Percentiles rank a stretch among this genome's conserved stretches.
Evolutionary conservation across 2,329 filamentous ascomycete genomes (phyloP).

Genomic region (Epichloe bromicola): DNA sequence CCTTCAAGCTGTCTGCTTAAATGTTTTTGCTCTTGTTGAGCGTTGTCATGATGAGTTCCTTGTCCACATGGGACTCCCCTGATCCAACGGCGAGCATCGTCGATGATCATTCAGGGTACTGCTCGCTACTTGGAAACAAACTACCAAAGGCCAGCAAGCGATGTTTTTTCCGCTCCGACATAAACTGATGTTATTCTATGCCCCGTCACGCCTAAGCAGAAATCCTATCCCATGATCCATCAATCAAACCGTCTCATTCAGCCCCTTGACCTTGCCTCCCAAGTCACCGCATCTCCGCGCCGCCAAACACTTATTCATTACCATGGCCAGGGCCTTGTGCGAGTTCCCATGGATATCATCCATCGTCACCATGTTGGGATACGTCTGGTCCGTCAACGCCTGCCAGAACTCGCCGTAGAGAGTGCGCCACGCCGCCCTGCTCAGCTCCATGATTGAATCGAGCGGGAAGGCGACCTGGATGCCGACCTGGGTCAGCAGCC

Average conservation of each 20-base stretch:
- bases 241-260: background rate
- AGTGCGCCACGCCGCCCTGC: constrained; percentile 9
- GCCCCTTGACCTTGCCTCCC: constrained; percentile 10
- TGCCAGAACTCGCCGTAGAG: constrained; percentile 15
- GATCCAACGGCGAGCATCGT: too few species aligned
- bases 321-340: constrained; percentile 14
- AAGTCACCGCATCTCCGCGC: constrained; percentile 14
- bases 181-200: too few species aligned
- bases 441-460: constrained; percentile 6
- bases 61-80: too few species aligned
- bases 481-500: constrained; percentile 13
- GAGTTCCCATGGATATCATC: constrained; percentile 15
- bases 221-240: too few species aligned
- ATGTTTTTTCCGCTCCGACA: too few species aligned
- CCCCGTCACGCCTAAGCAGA: too few species aligned
- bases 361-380: constrained; percentile 22
- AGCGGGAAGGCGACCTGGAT: background rate
- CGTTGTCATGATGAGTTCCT: too few species aligned
- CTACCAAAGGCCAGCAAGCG: too few species aligned
- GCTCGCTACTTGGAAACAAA: too few species aligned
- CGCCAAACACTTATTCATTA: constrained; percentile 19
- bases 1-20: too few species aligned
- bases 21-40: too few species aligned
- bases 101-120: too few species aligned
- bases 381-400: constrained; percentile 10